Evolutionary conservation across 208 protist genomes (phyloP).

Genomic region (Leishmania guyanensis): DNA sequence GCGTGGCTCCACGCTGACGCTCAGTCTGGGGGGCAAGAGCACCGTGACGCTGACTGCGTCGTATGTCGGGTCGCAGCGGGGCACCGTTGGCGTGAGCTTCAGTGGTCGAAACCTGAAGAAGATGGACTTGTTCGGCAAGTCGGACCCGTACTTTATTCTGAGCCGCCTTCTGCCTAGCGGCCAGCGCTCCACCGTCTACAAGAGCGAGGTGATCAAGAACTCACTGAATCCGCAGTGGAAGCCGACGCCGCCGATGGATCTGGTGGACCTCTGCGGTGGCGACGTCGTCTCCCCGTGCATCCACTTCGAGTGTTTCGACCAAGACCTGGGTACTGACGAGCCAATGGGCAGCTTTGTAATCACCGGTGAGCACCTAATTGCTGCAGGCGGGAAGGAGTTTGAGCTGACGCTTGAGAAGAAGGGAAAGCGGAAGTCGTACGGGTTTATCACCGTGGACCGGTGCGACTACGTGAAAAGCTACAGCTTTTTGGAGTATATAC

Average conservation of each 20-base stretch:
- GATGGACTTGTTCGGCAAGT: constrained; percentile 46
- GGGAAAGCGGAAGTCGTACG: constrained; percentile 36
- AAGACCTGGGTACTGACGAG: background rate
- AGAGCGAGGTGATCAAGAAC: constrained; percentile 35
- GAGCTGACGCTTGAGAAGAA: constrained; percentile 32
- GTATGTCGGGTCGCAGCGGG: constrained; percentile 6
- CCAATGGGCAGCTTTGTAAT: constrained; percentile 4
- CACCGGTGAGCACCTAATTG: constrained; percentile 24
- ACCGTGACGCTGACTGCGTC: constrained; percentile 33
- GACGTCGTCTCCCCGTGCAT: background rate
- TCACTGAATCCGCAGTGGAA: constrained; percentile 45
- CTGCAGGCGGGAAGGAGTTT: constrained; percentile 14
- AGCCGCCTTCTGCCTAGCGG: constrained; percentile 23
- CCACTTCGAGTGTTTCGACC: background rate
- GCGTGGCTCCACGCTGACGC: constrained; percentile 13
- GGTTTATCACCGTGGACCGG: constrained; percentile 26
- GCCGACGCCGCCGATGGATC: constrained; percentile 24
- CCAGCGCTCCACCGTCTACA: constrained; percentile 24
- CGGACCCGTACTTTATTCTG: constrained; percentile 38
- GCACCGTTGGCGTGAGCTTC: constrained; percentile 23
- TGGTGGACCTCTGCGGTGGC: constrained; percentile 36
- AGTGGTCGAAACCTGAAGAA: constrained; percentile 37
- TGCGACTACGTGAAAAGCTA: constrained; percentile 17
- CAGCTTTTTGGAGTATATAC: constrained; percentile 69
- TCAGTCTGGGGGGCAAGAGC: constrained; percentile 23